Evolutionary conservation across 2,329 filamentous ascomycete species (phyloP).

Genomic region (Aureobasidium sp.): DNA sequence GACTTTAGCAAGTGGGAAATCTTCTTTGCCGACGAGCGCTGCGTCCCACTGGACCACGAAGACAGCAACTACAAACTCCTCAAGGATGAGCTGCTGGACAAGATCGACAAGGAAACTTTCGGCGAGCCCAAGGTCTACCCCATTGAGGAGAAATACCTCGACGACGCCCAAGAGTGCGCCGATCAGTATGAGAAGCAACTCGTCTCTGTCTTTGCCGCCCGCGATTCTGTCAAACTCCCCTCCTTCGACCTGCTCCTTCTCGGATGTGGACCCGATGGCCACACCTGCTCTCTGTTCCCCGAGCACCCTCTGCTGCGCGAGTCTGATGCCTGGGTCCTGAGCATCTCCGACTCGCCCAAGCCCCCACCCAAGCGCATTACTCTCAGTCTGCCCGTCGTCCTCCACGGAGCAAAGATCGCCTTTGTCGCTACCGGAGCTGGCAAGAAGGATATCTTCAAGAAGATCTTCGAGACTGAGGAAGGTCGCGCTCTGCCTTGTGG

Average conservation of each 20-base stretch:
- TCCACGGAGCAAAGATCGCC: constrained; percentile 84
- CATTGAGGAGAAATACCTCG: constrained; percentile 74
- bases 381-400: constrained; percentile 90
- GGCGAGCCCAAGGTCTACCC: constrained; percentile 78
- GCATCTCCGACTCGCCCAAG: constrained; percentile 95
- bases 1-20: constrained; percentile 94
- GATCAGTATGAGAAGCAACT: constrained; percentile 94
- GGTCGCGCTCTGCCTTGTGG: constrained; percentile 82
- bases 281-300: constrained; percentile 97
- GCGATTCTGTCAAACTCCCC: constrained; percentile 94
- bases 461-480: constrained; percentile 86
- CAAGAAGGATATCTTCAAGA: constrained; percentile 93
- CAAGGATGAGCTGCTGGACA: constrained; percentile 88
- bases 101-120: constrained; percentile 72
- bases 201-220: constrained; percentile 86
- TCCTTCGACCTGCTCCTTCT: constrained; percentile 96
- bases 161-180: constrained; percentile 91
- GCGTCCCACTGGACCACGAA: constrained; percentile 88
- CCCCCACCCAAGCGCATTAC: constrained; percentile 93
- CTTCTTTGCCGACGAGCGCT: constrained; percentile 98
- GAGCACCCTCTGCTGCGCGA: constrained; percentile 89
- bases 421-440: constrained; percentile 92
- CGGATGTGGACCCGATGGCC: constrained; percentile 94
- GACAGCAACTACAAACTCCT: constrained; percentile 96
- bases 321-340: constrained; percentile 89